A percentile compares a stretch with the other conserved stretches of the same genome.
These are phyloP conservation scores for Tylopilus subfusipes DNA, from an alignment of 768 basidiomycete genomes.

Conservation along the genomic window DNA sequence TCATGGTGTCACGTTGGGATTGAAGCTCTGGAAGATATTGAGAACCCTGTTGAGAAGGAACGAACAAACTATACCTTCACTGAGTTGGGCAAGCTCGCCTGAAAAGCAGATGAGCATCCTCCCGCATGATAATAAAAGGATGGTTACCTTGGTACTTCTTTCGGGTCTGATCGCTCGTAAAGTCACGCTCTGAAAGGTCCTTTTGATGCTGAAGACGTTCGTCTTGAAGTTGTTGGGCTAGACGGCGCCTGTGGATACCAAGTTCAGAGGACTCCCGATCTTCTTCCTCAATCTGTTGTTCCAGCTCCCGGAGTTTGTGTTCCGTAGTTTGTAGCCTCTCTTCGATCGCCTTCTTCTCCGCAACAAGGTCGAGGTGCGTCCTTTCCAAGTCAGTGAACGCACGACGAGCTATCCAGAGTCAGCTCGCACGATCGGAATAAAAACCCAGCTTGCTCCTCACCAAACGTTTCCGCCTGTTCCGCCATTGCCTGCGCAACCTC, in stretches of 20 bases:
- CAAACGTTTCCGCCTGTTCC: conserved; percentile 58
- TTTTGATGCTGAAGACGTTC: conserved; percentile 76
- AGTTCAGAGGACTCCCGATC: conserved; percentile 65
- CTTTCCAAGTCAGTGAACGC: conserved; percentile 62
- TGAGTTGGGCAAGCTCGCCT: conserved; percentile 78
- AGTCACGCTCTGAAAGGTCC: conserved; percentile 76
- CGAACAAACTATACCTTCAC: conserved; percentile 53
- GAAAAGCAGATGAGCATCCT: conserved; percentile 6
- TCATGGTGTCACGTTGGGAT: conserved; percentile 72
- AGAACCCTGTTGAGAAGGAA: neutral
- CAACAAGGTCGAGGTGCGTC: conserved; percentile 44
- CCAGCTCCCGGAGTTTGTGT: conserved; percentile 52
- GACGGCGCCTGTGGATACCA: conserved; percentile 57
- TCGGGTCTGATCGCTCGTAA: conserved; percentile 72
- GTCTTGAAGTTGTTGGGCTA: conserved; percentile 76
- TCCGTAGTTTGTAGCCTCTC: conserved; percentile 49
- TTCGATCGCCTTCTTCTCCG: conserved; percentile 52
- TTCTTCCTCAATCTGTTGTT: conserved; percentile 62
- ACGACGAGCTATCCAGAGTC: conserved; percentile 47
- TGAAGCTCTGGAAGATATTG: conserved; percentile 54
- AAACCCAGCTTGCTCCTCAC: conserved; percentile 33
- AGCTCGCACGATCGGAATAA: conserved; percentile 1
- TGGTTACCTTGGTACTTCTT: conserved; percentile 79
- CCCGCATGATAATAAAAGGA: neutral
- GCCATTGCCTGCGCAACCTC: conserved; percentile 67